These are phyloP conservation scores for Vaccinium darrowii DNA, from an alignment of 148 eudicot species.

Conservation along the genomic window DNA sequence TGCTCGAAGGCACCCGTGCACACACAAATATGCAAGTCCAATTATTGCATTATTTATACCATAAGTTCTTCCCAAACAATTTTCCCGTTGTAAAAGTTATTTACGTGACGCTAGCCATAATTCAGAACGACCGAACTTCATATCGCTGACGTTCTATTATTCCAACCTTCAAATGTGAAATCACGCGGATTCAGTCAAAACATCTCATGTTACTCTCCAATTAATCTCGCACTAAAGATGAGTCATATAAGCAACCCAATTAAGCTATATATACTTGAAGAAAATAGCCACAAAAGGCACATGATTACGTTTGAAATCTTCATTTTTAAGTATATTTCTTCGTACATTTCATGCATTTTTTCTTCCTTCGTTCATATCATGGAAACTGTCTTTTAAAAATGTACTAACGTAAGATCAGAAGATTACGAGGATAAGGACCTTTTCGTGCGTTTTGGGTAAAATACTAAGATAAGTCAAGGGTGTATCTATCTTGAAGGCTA, in stretches of 20 bases:
- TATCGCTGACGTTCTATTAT: no score
- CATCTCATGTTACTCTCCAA: no score
- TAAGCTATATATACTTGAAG: no score
- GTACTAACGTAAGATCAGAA: neutral
- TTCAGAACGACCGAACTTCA: no score
- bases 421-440: neutral
- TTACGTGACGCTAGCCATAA: no score
- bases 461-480: neutral
- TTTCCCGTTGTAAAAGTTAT: no score
- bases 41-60: neutral
- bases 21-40: neutral
- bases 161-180: no score
- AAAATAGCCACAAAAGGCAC: neutral
- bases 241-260: no score
- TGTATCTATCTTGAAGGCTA: neutral
- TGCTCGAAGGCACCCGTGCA: no score
- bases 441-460: neutral
- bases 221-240: no score
- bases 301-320: neutral
- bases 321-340: neutral
- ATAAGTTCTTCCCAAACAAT: neutral
- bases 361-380: neutral
- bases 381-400: neutral
- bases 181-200: no score
- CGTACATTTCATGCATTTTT: no score